Conservation (phyloP, 345 rosid species). For the Linum tenue region DNA sequence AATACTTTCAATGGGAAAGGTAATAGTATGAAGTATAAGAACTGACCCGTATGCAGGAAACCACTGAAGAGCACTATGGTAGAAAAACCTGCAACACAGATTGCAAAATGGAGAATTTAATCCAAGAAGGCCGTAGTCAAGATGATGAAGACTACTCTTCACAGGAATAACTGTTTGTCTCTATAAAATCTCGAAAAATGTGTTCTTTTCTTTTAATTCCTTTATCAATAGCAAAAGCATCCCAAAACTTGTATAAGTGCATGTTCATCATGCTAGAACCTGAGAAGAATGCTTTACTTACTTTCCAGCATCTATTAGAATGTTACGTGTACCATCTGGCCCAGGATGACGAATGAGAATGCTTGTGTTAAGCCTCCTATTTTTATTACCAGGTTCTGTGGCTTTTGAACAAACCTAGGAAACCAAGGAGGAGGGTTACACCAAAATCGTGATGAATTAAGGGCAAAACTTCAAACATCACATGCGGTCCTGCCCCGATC, state of each 20-base stretch:
- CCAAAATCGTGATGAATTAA: constrained; percentile 2
- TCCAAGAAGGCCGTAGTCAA: background rate
- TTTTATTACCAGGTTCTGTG: constrained; percentile 58
- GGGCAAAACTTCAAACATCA: constrained; percentile 5
- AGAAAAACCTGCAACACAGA: constrained; percentile 64
- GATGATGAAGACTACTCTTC: background rate
- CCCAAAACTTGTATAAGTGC: background rate
- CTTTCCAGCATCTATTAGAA: constrained; percentile 89
- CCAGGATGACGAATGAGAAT: constrained; percentile 54
- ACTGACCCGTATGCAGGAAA: constrained; percentile 79
- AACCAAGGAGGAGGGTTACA: constrained; percentile 8
- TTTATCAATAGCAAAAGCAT: background rate
- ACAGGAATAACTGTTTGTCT: background rate
- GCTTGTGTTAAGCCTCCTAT: constrained; percentile 72
- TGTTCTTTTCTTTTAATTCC: background rate
- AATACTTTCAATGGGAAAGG: background rate
- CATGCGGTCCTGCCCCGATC: background rate
- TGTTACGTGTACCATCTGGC: constrained; percentile 41
- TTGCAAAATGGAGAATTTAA: background rate
- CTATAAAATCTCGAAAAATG: background rate
- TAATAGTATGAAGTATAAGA: constrained; percentile 5
- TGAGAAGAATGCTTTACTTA: constrained; percentile 32
- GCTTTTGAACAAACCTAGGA: constrained; percentile 77
- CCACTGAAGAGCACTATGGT: constrained; percentile 85
- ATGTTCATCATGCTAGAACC: too few relatives aligned